Percentiles rank a stretch among this genome's conserved stretches.
phyloP scores from a whole-genome alignment of 2,329 filamentous ascomycete species.

The Didymellaceae sp. region DNA sequence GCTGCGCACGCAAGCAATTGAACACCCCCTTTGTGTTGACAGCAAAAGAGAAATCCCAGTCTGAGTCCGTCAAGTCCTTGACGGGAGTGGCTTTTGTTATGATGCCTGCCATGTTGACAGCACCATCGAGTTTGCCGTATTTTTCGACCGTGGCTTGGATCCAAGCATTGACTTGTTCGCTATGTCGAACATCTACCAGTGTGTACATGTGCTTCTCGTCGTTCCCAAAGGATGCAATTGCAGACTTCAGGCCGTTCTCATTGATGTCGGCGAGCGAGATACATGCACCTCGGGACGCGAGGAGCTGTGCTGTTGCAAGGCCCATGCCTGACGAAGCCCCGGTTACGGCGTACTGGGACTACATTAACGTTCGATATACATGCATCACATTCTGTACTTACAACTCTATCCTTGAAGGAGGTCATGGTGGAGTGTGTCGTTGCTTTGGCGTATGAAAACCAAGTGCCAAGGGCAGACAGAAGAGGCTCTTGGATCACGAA shows the following conservation, averaged over 20 bases:
- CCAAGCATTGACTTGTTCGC: conserved; percentile 48
- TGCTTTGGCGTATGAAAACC: too few relatives aligned
- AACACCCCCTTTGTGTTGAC: conserved; percentile 48
- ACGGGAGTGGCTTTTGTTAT: conserved; percentile 26
- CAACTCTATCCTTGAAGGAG: conserved; percentile 1
- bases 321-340: conserved; percentile 53
- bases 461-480: too few relatives aligned
- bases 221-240: conserved; percentile 28
- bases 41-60: conserved; percentile 47
- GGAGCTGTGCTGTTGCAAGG: conserved; percentile 51
- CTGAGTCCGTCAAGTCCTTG: conserved; percentile 35
- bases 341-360: conserved; percentile 15
- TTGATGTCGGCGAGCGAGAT: conserved; percentile 35
- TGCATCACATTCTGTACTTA: background rate
- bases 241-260: conserved; percentile 50
- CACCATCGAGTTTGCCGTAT: conserved; percentile 47
- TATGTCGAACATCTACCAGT: conserved; percentile 53
- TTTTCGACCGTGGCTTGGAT: conserved; percentile 44
- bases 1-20: conserved; percentile 31
- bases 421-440: conserved; percentile 1
- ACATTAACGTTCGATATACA: background rate
- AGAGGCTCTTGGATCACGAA: background rate
- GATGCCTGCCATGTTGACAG: conserved; percentile 52
- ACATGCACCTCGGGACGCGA: conserved; percentile 51
- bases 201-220: conserved; percentile 23